These are phyloP conservation scores for Silybum marianum DNA, from an alignment of 129 eudicot species.

Conservation along the genomic window DNA sequence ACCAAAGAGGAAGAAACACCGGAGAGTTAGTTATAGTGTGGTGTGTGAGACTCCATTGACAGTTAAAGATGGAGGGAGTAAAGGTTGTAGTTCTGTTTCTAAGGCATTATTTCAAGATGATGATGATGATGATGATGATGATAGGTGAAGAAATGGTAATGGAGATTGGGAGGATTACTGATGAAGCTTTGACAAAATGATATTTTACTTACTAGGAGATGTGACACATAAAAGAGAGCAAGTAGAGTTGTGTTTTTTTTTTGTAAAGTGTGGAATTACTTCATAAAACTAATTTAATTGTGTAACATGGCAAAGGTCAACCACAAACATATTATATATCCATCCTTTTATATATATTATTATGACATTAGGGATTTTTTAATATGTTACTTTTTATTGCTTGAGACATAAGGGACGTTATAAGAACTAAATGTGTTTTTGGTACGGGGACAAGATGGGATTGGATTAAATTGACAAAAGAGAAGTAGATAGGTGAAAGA, in stretches of 20 bases:
- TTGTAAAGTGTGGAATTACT: conserved; percentile 20
- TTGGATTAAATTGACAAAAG: no score
- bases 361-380: background rate
- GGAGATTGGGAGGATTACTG: conserved; percentile 19
- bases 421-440: no score
- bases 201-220: background rate
- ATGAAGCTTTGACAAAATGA: background rate
- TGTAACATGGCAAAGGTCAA: conserved; percentile 19
- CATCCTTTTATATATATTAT: background rate
- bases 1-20: conserved; percentile 56
- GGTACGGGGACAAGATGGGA: no score
- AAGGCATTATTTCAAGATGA: conserved; percentile 87
- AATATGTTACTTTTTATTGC: background rate
- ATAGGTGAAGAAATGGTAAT: conserved; percentile 24
- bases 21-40: conserved; percentile 44
- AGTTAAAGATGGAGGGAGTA: conserved; percentile 36
- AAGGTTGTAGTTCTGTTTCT: conserved; percentile 47
- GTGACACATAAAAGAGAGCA: background rate
- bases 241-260: conserved; percentile 20
- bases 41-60: conserved; percentile 84
- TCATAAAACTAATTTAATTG: conserved; percentile 1
- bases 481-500: no score
- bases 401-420: background rate
- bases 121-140: conserved; percentile 13
- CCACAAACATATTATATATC: background rate